Evolutionary conservation across 1,284 basidiomycete genomes (phyloP), one percentile per base, ranked within the genome.

Genomic region (Tausonia pullulans): DNA sequence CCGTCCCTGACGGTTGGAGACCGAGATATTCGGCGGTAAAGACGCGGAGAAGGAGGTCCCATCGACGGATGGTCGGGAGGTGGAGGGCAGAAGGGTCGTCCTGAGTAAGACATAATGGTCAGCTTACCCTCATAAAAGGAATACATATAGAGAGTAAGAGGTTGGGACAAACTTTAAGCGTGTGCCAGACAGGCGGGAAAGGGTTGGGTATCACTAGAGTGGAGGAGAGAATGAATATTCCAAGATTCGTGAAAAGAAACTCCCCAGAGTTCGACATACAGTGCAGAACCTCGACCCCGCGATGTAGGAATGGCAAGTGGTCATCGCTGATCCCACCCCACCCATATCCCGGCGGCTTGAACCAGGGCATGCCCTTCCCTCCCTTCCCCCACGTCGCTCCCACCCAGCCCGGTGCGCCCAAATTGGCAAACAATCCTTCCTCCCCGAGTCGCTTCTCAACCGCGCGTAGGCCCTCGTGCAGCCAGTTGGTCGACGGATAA

Each of bases 151-250:
- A 45, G 53, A 41, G 55, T n/a, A 27, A 44, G 43, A 14, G 5
- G 13, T 3, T 16, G 11, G 43, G 43, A 52, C 53, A 13, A 60
- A 56, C 27, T 45, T 9, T n/a, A 73, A 92, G 73, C 13, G 82
- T 87, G 75, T 98, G 96, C 96, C 95, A 98, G 5, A 96, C 93
- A 2, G 60, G 67, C 0, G 96, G 96, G 74, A 98, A 98, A 0
- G 90, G 93, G 53, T 83, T 83, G 0, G 94, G 78, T 67, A 98
- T 98, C 60, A 98, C 73, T 65, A 55, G 3, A 52, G n/a, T 14
- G 10, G 41, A 13, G 3, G 41, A 14, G 9, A 14, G 5, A 48
- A 13, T 49, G 1, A 40, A n/a, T 49, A 10, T 3, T 8, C 5
- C n/a, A 40, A 16, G 11, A 60, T 10, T 7, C 56, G 9, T 5